phyloP scores from a whole-genome alignment of 495 filamentous ascomycete species.

The Xylaria venustula region DNA sequence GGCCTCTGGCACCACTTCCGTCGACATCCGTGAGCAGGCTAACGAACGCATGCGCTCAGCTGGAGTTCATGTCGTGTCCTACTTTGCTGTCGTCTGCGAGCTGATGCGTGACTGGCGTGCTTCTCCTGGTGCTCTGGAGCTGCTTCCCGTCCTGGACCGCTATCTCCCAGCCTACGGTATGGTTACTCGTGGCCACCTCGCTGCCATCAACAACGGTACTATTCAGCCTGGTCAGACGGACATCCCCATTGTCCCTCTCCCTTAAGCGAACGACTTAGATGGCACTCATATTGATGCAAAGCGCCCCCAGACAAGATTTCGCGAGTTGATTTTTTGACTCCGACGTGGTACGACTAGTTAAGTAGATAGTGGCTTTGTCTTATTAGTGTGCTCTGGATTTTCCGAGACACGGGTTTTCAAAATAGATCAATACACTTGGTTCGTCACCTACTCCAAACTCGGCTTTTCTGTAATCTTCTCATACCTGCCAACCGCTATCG shows the following conservation, averaged over 20 bases:
- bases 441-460: no score
- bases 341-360: no score
- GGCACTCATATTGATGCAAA: no score
- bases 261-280: slow-evolving; percentile 3
- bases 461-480: no score
- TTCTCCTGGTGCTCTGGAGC: slow-evolving; percentile 60
- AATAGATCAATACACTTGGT: no score
- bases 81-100: slow-evolving; percentile 68
- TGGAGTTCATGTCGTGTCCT: slow-evolving; percentile 63
- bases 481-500: no score
- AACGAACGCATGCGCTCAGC: slow-evolving; percentile 66
- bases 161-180: slow-evolving; percentile 47
- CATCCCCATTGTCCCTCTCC: no score
- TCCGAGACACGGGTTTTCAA: no score
- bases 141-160: slow-evolving; percentile 66
- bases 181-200: slow-evolving; percentile 44
- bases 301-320: no score
- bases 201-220: slow-evolving; percentile 42
- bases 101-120: slow-evolving; percentile 78
- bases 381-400: no score
- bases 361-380: no score
- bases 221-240: slow-evolving; percentile 46
- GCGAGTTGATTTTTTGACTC: no score
- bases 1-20: slow-evolving; percentile 51
- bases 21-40: slow-evolving; percentile 47